Evolutionary conservation across 352 stramenopile species (phyloP), one percentile per base, ranked within the genome.

Genomic region (Pythium scleroteichum): DNA sequence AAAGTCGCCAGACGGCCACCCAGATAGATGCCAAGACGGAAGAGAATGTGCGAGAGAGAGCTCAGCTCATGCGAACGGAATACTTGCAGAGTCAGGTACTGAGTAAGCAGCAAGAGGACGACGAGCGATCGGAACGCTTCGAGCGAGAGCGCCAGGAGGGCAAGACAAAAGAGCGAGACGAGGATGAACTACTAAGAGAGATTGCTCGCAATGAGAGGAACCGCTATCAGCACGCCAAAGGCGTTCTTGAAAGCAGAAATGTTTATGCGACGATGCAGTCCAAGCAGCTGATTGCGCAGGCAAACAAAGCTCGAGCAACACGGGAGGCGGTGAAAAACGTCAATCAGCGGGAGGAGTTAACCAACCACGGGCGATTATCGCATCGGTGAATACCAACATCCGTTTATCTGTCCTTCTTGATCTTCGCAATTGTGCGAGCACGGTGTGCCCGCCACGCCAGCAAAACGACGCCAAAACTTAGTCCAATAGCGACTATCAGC

Each of bases 161-260:
- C 22, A 70, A 64, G 49, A 29, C 40, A 0, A 73, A 77, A 13
- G 63, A 72, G 26, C 68, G 78, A 17, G 72, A 85, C 53, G 81
- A 91, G 50, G 80, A 88, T 19, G 83, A 93, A 29, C 78, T 73
- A 22, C 53, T 89, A 13, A 71, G 78, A 12, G 57, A 58, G 19
- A 76, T 88, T 33, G 83, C 86, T 22, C 76, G 75, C 26, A 79
- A 93, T 44, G 83, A 93, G 59, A 66, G 81, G 26, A 69, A 78
- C 26, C 78, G 83, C 1, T 84, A 73, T 39, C 27, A 64, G 22
- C 78, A 91, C 41, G 79, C 83, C 3, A 78, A 82, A 29, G 72
- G 77, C 10, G 74, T 82, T 14, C 58, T 93, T 19, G 72, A 85
- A 52, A 77, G 70, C 35, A 76, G 81, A 35, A 93, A 93, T 38